These are phyloP conservation scores for Quercus lobata DNA, from an alignment of 331 rosid species.

Conservation along the genomic window DNA sequence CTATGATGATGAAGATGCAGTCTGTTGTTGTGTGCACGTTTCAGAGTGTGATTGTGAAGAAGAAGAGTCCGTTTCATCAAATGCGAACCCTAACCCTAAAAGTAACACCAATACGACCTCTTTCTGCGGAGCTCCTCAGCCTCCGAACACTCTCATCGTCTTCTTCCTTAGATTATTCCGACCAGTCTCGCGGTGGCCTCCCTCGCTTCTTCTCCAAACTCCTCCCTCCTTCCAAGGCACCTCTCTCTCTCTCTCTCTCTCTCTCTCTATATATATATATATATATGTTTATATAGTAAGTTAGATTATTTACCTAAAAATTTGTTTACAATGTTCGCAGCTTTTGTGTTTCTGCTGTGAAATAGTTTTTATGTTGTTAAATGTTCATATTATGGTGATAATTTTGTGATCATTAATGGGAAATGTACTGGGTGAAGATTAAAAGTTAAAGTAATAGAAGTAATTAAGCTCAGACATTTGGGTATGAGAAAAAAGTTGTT, in stretches of 20 bases:
- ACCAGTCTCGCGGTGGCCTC: constrained; percentile 87
- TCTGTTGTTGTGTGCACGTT: no score
- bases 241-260: constrained; percentile 9
- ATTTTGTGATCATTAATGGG: no score
- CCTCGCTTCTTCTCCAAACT: constrained; percentile 79
- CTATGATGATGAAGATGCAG: no score
- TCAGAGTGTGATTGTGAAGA: no score
- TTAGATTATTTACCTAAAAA: background rate
- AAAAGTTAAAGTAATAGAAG: no score
- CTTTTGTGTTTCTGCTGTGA: background rate
- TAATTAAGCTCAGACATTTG: no score
- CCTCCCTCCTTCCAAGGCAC: constrained; percentile 77
- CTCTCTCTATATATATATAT: background rate
- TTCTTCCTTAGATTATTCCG: constrained; percentile 33
- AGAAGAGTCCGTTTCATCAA: no score
- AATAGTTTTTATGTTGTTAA: background rate
- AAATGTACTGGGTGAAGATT: no score
- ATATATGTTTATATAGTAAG: background rate
- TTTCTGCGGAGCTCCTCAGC: constrained; percentile 28
- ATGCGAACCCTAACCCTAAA: constrained; percentile 7
- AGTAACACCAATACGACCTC: constrained; percentile 35
- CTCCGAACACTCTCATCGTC: constrained; percentile 59
- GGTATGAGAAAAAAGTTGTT: background rate
- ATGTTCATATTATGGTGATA: background rate
- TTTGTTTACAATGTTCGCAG: background rate